These are phyloP conservation scores for Thermothielavioides terrestris DNA, from an alignment of 495 filamentous ascomycete genomes.

Conservation along the genomic window DNA sequence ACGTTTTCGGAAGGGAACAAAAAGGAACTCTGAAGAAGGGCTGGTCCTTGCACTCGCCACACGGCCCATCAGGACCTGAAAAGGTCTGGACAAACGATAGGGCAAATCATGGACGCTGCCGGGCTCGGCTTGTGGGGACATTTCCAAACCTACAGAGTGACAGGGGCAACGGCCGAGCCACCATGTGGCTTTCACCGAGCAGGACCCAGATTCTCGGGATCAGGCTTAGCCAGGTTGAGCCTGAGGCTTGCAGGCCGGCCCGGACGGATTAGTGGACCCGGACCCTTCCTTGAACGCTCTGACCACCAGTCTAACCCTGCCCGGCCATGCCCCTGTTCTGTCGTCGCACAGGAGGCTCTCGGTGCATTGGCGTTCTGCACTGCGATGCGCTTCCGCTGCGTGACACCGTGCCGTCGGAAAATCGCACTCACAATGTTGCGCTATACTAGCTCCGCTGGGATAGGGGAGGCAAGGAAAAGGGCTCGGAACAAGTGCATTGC, in stretches of 20 bases:
- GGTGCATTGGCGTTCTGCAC: not conserved
- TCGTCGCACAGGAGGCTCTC: no score
- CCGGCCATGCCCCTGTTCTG: no score
- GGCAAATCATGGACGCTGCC: slow-evolving; percentile 1
- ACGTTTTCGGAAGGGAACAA: no score
- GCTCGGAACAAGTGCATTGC: not conserved
- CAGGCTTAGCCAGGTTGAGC: slow-evolving; percentile 3
- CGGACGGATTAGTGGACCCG: no score
- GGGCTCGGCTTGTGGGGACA: slow-evolving; percentile 6
- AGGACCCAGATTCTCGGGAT: slow-evolving; percentile 21
- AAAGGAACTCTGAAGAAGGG: no score
- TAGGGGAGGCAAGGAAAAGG: not conserved
- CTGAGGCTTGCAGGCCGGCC: slow-evolving; percentile 12
- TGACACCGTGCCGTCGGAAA: slow-evolving; percentile 2
- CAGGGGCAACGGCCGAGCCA: slow-evolving; percentile 4
- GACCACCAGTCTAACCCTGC: no score
- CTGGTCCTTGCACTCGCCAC: not conserved
- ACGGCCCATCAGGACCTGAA: not conserved
- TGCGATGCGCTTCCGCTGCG: slow-evolving; percentile 1
- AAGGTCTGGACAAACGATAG: not conserved
- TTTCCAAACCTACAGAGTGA: not conserved
- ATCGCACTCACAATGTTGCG: slow-evolving; percentile 1
- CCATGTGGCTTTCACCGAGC: slow-evolving; percentile 8
- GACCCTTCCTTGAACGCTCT: no score
- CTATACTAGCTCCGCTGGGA: slow-evolving; percentile 2